Base-by-base conservation (phyloP, 495 filamentous ascomycete species). In the Podospora anserina region DNA sequence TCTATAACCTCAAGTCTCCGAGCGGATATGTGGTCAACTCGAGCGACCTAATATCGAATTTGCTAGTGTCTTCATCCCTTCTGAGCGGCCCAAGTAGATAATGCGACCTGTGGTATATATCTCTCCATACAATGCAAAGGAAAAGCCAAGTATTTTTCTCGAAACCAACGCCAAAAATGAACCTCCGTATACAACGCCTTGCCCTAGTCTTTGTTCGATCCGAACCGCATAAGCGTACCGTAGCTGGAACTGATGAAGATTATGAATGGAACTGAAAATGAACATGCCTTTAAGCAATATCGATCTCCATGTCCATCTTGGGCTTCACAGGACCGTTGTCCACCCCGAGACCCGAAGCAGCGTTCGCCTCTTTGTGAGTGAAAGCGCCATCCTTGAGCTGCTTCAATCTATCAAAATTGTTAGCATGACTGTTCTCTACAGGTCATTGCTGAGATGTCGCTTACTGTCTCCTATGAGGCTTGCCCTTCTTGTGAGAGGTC, bases 391-490 rank as follows among this genome's bases (percentile, higher is more conserved):
- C 92, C 57, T 85, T 84, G 66, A 98, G 80, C 66, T 89, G 81
- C 68, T 89, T 88, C 34, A 96, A 74, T 80, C 94, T 96, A 68
- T 61, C 1, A 5, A 11, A 32, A 19, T 19, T 49, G 19, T 63
- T 49, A 63, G 61, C 59, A 18, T 18, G 5, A n/a, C 16, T 61
- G 5, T 26, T 28, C 5, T 30, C 13, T 18, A 15, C 5, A 61
- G 13, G 5, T 30, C 20, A 61, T 13, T 32, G 16, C 5, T 49
- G 15, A 16, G 39, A 49, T 2, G 13, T 9, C 27, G 81, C 83
- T 69, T 74, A 96, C 94, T 90, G 89, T 82, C 92, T 85, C 85
- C 93, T 97, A 78, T 99, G 94, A 54, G 88, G 89, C 82, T 97
- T 99, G 67, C 94, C 93, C 79, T 90, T 92, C 44, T 80, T 82